Evolutionary conservation across 2,329 filamentous ascomycete species (phyloP), one percentile per base, ranked within the genome.

Genomic region (Setomelanomma holmii): DNA sequence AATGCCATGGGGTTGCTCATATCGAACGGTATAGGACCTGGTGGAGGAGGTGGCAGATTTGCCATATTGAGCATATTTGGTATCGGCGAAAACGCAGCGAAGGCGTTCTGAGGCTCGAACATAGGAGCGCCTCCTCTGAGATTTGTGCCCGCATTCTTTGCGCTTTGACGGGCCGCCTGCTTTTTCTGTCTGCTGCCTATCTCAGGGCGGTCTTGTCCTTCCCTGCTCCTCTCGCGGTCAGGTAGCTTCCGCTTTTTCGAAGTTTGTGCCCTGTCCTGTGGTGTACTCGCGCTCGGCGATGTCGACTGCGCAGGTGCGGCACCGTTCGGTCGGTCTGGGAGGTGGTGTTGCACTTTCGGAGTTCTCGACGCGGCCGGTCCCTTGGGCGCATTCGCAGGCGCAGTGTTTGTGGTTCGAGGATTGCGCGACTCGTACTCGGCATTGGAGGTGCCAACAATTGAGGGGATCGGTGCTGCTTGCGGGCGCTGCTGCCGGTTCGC

Each of bases 1-100:
- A 84, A 80, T 19, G 86, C 82, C 75, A 90, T 79, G 0, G 87
- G 84, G 58, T 86, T 82, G 53, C 79, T 82, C 1, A 83, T 80
- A 60, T 88, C 84, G 45, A 88, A 81, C 1, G 78, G 74, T 3
- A 80, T 76, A 58, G 85, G 80, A 0, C 77, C 78, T 16, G 77
- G 68, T 10, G 76, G 71, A 23, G 67, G 70, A n/a, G 68, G 65
- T 3, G 83, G 77, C 53, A 76, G 60, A 12, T 51, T 53, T 6
- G 58, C 41, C 46, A 65, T 53, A 39, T 51, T 63, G 17, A 27
- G 14, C 39, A 27, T 24, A 20, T 24, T 30, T 19, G 58, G 55
- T 51, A 58, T 53, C 11, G 49, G 45, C 21, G 52, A 43, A 34
- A 56, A 56, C 3, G 38, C 30, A 41, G 58, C 33, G 6, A 52